phyloP scores from a whole-genome alignment of 805 yeast species.

The Candida pseudofarinosa region DNA sequence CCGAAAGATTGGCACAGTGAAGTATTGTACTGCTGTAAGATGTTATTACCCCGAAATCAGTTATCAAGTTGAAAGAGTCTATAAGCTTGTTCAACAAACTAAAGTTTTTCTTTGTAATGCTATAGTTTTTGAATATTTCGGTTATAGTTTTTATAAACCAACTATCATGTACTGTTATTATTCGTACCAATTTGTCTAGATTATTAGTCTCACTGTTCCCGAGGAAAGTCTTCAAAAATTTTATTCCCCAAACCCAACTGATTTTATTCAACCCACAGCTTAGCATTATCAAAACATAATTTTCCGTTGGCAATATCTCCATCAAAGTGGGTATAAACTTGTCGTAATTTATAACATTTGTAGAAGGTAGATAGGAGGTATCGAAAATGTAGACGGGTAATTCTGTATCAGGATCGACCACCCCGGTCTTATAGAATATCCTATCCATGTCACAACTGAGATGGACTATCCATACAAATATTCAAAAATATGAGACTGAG shows the following conservation, averaged over 20 bases:
- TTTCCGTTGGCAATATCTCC: slow-evolving; percentile 52
- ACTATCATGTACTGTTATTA: slow-evolving; percentile 83
- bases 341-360: slow-evolving; percentile 40
- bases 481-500: not conserved
- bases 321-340: slow-evolving; percentile 57
- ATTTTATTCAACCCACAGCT: slow-evolving; percentile 74
- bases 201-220: slow-evolving; percentile 41
- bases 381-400: slow-evolving; percentile 80
- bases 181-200: slow-evolving; percentile 46
- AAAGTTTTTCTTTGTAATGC: slow-evolving; percentile 28
- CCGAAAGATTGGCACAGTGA: slow-evolving; percentile 49
- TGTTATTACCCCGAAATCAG: not conserved
- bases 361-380: slow-evolving; percentile 71
- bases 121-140: slow-evolving; percentile 63
- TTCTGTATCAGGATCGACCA: slow-evolving; percentile 61
- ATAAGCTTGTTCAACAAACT: slow-evolving; percentile 23
- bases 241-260: slow-evolving; percentile 67
- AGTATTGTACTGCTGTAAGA: slow-evolving; percentile 16
- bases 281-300: slow-evolving; percentile 68
- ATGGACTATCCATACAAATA: not conserved
- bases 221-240: slow-evolving; percentile 53
- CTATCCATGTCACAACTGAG: slow-evolving; percentile 37
- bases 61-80: slow-evolving; percentile 18
- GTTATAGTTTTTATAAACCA: slow-evolving; percentile 82
- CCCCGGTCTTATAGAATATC: slow-evolving; percentile 54